Conservation (phyloP, 2,329 filamentous ascomycete genomes). For the Penicillium verrucosum region DNA sequence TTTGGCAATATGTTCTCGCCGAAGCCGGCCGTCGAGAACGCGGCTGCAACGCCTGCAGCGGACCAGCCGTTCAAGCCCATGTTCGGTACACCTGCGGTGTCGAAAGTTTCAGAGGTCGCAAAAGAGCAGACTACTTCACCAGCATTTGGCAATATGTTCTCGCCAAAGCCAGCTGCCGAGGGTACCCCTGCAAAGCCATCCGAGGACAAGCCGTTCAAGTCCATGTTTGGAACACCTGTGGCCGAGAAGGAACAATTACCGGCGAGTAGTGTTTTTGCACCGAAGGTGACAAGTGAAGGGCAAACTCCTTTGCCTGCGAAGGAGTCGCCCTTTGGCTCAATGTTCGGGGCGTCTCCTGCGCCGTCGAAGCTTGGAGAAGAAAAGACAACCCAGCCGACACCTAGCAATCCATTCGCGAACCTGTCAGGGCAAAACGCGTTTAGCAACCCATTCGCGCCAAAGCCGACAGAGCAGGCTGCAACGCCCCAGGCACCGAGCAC, state of each 20-base stretch:
- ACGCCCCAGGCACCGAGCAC: not conserved
- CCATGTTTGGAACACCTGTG: slow-evolving; percentile 2
- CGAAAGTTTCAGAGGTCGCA: not conserved
- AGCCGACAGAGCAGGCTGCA: slow-evolving; percentile 6
- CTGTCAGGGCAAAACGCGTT: slow-evolving; percentile 3
- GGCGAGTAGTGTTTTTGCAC: slow-evolving; percentile 4
- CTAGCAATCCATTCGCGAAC: slow-evolving; percentile 7
- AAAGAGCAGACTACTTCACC: not conserved
- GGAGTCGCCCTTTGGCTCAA: slow-evolving; percentile 15
- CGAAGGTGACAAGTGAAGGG: slow-evolving; percentile 4
- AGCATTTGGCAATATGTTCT: slow-evolving; percentile 7
- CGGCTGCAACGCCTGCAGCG: not conserved
- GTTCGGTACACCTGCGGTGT: slow-evolving; percentile 2
- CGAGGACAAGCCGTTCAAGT: not conserved
- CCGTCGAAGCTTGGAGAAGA: slow-evolving; percentile 1
- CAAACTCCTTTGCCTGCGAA: slow-evolving; percentile 10
- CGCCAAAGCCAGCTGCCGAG: slow-evolving; percentile 4
- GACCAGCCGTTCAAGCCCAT: slow-evolving; percentile 2
- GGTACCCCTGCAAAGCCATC: not conserved
- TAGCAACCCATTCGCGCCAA: slow-evolving; percentile 10
- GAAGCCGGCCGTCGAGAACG: not conserved
- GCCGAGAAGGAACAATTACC: slow-evolving; percentile 1
- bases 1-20: slow-evolving; percentile 6
- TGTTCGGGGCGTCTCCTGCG: slow-evolving; percentile 26
- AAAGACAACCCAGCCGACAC: not conserved